Percentiles rank a stretch among this genome's conserved stretches.
These are phyloP conservation scores for Avena sativa DNA, from an alignment of 176 grass and related monocot genomes.

Conservation along the genomic window DNA sequence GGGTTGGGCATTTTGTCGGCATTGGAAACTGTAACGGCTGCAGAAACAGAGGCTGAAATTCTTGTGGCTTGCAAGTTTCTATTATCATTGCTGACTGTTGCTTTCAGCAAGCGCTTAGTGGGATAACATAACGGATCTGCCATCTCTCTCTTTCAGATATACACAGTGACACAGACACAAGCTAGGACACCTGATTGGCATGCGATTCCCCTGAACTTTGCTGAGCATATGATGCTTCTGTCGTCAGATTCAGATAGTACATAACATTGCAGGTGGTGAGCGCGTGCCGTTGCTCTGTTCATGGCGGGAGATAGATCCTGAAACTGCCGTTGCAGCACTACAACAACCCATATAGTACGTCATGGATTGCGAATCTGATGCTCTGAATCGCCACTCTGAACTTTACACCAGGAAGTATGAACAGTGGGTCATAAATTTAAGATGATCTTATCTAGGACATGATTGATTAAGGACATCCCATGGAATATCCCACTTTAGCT, in stretches of 20 bases:
- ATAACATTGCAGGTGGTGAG: not conserved
- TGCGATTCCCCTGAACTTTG: not conserved
- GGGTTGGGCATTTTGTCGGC: too few relatives aligned
- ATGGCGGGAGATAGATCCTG: not conserved
- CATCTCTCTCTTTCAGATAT: not conserved
- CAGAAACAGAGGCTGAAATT: not conserved
- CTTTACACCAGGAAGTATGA: not conserved
- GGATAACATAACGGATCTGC: not conserved
- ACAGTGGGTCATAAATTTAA: not conserved
- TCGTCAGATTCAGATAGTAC: not conserved
- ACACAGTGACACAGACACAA: not conserved
- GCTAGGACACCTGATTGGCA: not conserved
- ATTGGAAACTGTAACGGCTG: not conserved
- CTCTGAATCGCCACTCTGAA: conserved; percentile 19
- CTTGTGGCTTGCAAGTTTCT: conserved; percentile 6
- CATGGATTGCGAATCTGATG: conserved; percentile 22
- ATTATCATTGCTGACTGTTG: conserved; percentile 9
- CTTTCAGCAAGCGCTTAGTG: not conserved
- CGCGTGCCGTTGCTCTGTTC: not conserved
- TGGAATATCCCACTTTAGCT: not conserved
- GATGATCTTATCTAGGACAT: not conserved
- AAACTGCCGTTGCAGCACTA: not conserved
- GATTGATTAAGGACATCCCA: not conserved
- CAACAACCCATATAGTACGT: not conserved
- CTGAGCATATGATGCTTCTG: not conserved